Conservation (phyloP, 768 basidiomycete species). For the Daedaleopsis nitida region DNA sequence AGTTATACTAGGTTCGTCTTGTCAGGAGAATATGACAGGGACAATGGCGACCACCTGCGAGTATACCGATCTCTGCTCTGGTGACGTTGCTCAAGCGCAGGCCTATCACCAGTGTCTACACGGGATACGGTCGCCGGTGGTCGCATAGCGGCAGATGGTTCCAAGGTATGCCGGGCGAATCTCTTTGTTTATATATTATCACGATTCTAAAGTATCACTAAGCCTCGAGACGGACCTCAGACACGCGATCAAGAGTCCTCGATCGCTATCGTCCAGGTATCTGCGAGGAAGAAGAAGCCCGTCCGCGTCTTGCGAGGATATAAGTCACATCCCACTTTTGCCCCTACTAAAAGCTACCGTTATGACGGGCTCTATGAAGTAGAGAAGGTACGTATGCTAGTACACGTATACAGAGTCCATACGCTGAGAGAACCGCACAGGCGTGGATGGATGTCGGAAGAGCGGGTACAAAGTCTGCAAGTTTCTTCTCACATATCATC, state of each 20-base stretch:
- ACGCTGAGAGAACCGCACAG: neutral
- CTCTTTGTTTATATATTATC: neutral
- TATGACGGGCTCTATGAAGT: conserved; percentile 26
- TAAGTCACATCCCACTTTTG: conserved; percentile 18
- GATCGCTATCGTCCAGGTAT: conserved; percentile 11
- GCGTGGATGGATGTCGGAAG: conserved; percentile 24
- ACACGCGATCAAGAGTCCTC: conserved; percentile 18
- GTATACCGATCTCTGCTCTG: neutral
- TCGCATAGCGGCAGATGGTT: conserved; percentile 10
- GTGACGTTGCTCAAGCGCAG: neutral
- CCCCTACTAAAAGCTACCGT: conserved; percentile 20
- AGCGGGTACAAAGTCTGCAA: conserved; percentile 22
- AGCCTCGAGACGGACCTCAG: conserved; percentile 22
- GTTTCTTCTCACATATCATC: neutral
- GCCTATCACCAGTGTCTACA: conserved; percentile 16
- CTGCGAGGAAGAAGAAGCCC: conserved; percentile 17
- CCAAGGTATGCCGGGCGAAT: conserved; percentile 1
- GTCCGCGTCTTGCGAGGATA: conserved; percentile 23
- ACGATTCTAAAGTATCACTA: too few species aligned
- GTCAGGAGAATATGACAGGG: conserved; percentile 25
- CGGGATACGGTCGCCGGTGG: conserved; percentile 25
- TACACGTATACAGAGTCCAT: neutral
- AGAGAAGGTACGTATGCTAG: conserved; percentile 1
- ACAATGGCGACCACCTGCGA: conserved; percentile 24
- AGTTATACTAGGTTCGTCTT: conserved; percentile 25